Conservation (phyloP, 495 filamentous ascomycete species). For the Aspergillus avenaceus region DNA sequence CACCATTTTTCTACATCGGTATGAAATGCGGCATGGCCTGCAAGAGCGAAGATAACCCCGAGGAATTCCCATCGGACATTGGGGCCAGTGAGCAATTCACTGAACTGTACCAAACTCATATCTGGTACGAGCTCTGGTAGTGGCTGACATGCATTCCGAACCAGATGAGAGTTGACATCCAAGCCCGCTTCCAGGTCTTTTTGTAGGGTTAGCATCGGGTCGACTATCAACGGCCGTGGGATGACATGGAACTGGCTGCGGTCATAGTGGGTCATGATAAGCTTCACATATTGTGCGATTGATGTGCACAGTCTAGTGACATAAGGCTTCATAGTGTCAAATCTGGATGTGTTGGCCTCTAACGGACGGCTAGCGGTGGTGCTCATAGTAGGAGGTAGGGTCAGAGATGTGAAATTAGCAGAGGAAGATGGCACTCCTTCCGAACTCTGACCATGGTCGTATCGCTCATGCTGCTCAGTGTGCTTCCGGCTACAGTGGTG, state of each 20-base stretch:
- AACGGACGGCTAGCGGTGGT: not conserved
- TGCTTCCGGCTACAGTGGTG: not conserved
- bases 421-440: no score
- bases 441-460: no score
- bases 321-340: not conserved
- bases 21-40: not conserved
- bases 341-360: not conserved
- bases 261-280: not conserved
- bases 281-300: not conserved
- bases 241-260: not conserved
- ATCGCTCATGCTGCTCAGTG: no score
- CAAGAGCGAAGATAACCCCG: not conserved
- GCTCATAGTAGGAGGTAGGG: no score
- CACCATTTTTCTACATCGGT: not conserved
- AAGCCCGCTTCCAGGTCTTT: not conserved
- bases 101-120: not conserved
- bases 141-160: not conserved
- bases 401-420: no score
- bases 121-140: not conserved
- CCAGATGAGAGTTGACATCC: not conserved
- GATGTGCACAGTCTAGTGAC: not conserved
- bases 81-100: not conserved
- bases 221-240: not conserved
- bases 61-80: conserved; percentile 1
- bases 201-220: not conserved